These are phyloP conservation scores for Penicillium glabrum DNA, from an alignment of 2,329 filamentous ascomycete genomes.

Conservation along the genomic window DNA sequence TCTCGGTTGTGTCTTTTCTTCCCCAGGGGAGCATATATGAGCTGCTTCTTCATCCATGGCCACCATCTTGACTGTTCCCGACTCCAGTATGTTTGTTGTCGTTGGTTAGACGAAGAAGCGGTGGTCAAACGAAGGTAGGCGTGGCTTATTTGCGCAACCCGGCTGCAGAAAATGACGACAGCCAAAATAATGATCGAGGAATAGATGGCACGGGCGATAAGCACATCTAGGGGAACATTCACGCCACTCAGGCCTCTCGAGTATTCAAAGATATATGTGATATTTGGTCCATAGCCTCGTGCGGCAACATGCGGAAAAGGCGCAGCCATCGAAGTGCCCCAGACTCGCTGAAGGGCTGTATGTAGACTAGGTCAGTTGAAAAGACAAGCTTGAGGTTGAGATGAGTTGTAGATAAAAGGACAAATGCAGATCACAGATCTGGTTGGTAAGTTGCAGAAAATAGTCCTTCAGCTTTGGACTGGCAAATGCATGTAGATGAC, in stretches of 20 bases:
- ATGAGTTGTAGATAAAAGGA: neutral
- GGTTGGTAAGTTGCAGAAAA: neutral
- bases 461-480: neutral
- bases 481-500: neutral
- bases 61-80: constrained; percentile 42
- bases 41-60: constrained; percentile 47
- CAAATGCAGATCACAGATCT: neutral
- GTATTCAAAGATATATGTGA: constrained; percentile 43
- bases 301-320: constrained; percentile 21
- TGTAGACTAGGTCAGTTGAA: neutral
- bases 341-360: constrained; percentile 6
- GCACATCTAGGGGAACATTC: constrained; percentile 39
- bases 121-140: constrained; percentile 46
- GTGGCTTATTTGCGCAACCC: constrained; percentile 45
- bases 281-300: constrained; percentile 32
- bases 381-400: neutral
- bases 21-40: constrained; percentile 65
- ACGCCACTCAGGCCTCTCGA: constrained; percentile 42
- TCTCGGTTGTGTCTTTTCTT: constrained; percentile 75
- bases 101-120: constrained; percentile 35
- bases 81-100: constrained; percentile 48
- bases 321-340: constrained; percentile 29
- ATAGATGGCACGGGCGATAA: constrained; percentile 43
- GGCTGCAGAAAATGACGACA: constrained; percentile 40
- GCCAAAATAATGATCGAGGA: constrained; percentile 34